Base-by-base conservation (phyloP, 2,329 filamentous ascomycete genomes). In the Didymella exigua region DNA sequence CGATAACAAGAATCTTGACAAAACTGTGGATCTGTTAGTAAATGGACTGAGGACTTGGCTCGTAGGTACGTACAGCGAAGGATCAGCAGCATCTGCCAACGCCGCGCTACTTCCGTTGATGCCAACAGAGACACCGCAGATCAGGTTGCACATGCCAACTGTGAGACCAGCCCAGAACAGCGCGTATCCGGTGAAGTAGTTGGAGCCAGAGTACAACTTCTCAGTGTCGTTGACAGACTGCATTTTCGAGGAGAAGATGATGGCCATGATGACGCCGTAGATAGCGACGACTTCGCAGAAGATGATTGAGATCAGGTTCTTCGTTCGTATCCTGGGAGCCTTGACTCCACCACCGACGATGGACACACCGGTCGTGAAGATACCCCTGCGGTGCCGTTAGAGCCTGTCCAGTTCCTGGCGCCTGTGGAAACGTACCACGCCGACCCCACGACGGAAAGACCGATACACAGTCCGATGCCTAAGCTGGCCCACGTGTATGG, bases 261-360 rank as follows among this genome's bases (percentile, higher is more conserved):
- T 99, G 69, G 93, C 89, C 92, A 99, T 99, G 80, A 99, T 99
- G 78, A 99, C 93, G 70, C 96, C 96, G 84, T 99, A 99, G 77
- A 99, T 99, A 78, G 95, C 95, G 71, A 99, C 95, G 73, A 99
- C 95, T 81, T 99, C 95, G 82, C 95, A 99, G 81, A 99, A 99
- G 80, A 99, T 98, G 78, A 99, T 99, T 70, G 93, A 98, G 76
- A 99, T 98, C 73, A 99, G 79, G 83, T 99, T 99, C 87, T 99
- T 99, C 61, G 95, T 99, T 76, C 95, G 91, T 79, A 99, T 99
- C 69, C 95, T 89, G 31, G 96, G 96, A 40, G 95, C 93, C 78
- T 90, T 93, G 73, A 99, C 95, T 81, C 95, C 95, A 68, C 91
- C 95, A 72, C 96, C 96, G 65, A 99, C 85, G 75, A 99, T 99